Evolutionary conservation across 805 yeast species (phyloP), one percentile per base, ranked within the genome.

Genomic region (Naumovozyma baii): DNA sequence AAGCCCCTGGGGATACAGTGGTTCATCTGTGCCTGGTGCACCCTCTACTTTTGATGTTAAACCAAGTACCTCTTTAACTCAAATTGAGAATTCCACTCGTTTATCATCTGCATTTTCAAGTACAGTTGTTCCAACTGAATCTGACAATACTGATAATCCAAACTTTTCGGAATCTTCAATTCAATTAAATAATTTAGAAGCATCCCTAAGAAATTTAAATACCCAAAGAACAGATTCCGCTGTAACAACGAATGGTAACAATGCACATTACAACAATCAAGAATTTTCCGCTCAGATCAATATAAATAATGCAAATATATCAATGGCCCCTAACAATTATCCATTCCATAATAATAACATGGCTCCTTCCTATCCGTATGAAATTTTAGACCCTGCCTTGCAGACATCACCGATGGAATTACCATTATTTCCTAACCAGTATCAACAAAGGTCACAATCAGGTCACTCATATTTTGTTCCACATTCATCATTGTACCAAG

Each of bases 11-110:
- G 55, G 58, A 3, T 59, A 58, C 37, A 59, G 64, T 45, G 64
- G 64, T 2, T 55, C 62, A 9, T 55, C 63, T 4, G 54, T 52
- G 3, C 61, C 61, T 3, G 44, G 43, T 22, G 61, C 64, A 0
- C 63, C 64, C 2, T 37, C 49, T 2, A 41, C 46, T 3, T 50
- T 59, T 20, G 37, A 42, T 33, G 46, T 45, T 3, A 56, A 52
- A 35, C 63, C 64, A 13, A 49, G 55, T 39, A 35, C 43, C 28
- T 37, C 32, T 16, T 19, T 48, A 17, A 48, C 47, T 1, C 37
- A 31, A 13, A 33, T 34, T 14, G 34, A 16, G 26, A 28, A 25
- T 8, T 13, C 31, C 2, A 36, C 17, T n/a, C 19, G 33, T 26
- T 26, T 37, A 16, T 15, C 25, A 15, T 7, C 42, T 14, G 46